phyloP scores from a whole-genome alignment of 2,329 filamentous ascomycete genomes.

The Simplicillium sp. region DNA sequence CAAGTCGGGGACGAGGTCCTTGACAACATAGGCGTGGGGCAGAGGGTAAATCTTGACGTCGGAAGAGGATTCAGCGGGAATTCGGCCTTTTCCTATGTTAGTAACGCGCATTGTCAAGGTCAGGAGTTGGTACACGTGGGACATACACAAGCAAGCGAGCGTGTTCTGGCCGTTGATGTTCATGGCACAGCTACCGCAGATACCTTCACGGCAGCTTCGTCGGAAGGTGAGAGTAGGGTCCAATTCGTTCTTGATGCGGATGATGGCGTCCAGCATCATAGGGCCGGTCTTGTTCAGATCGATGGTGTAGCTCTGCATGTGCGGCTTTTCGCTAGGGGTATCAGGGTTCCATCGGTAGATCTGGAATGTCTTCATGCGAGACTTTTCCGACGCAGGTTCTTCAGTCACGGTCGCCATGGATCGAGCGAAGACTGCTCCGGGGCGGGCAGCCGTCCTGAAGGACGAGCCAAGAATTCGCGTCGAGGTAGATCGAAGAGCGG shows the following conservation, averaged over 20 bases:
- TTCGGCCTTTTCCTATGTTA: conserved; percentile 59
- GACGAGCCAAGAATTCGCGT: conserved; percentile 40
- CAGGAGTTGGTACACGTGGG: neutral
- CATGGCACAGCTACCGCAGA: conserved; percentile 98
- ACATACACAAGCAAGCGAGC: conserved; percentile 90
- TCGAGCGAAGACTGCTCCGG: conserved; percentile 33
- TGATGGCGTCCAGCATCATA: conserved; percentile 94
- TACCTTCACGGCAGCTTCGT: conserved; percentile 92
- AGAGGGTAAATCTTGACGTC: conserved; percentile 95
- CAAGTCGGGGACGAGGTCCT: conserved; percentile 95
- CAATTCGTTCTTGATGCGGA: conserved; percentile 98
- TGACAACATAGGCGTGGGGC: conserved; percentile 97
- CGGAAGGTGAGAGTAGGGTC: conserved; percentile 96
- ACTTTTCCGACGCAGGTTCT: conserved; percentile 48
- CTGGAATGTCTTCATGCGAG: conserved; percentile 86
- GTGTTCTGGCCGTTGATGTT: conserved; percentile 99
- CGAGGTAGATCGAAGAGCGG: conserved; percentile 48
- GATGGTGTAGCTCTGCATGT: conserved; percentile 89
- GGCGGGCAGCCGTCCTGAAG: conserved; percentile 27
- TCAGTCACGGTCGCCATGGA: conserved; percentile 48
- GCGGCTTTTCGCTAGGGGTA: conserved; percentile 81
- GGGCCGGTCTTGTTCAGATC: conserved; percentile 98
- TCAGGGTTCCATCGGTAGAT: conserved; percentile 99
- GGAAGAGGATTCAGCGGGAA: conserved; percentile 69
- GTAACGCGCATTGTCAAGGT: neutral